phyloP scores from a whole-genome alignment of 495 filamentous ascomycete genomes.

The Penicillium diatomitis region DNA sequence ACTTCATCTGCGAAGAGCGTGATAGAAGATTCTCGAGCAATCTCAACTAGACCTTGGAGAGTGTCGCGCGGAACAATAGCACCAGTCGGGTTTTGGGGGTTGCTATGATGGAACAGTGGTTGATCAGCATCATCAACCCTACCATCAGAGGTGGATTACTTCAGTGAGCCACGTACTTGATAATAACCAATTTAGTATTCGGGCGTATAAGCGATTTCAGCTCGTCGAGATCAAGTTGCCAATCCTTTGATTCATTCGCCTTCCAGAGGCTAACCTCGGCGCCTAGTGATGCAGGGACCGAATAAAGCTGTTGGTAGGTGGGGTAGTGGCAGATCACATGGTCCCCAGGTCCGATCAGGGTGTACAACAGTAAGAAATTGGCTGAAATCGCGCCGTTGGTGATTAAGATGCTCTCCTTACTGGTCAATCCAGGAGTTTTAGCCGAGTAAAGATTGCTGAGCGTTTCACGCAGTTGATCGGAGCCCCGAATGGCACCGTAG shows the following conservation, averaged over 20 bases:
- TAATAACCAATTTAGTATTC: conserved; percentile 67
- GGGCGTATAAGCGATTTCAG: conserved; percentile 56
- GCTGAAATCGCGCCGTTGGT: conserved; percentile 77
- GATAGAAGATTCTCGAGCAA: conserved; percentile 55
- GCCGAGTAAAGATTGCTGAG: conserved; percentile 59
- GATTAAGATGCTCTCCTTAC: conserved; percentile 61
- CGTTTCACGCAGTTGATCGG: conserved; percentile 49
- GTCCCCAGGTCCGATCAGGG: conserved; percentile 66
- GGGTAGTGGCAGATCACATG: conserved; percentile 88
- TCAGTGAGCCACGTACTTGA: conserved; percentile 39
- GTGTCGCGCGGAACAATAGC: conserved; percentile 54
- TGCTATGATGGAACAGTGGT: conserved; percentile 40
- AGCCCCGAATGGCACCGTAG: conserved; percentile 67
- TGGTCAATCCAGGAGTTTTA: conserved; percentile 40
- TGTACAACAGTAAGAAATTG: conserved; percentile 71
- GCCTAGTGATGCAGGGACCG: conserved; percentile 65
- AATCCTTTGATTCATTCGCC: conserved; percentile 54
- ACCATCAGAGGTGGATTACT: too few relatives aligned
- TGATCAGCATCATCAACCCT: neutral
- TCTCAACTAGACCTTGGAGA: conserved; percentile 51
- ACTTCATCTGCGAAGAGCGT: conserved; percentile 75
- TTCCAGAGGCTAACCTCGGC: conserved; percentile 79
- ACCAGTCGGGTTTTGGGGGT: conserved; percentile 85
- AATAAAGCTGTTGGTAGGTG: conserved; percentile 83
- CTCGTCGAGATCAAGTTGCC: conserved; percentile 58